Base-by-base conservation (phyloP, 257 asterid genomes). In the Eustoma russellianum region DNA sequence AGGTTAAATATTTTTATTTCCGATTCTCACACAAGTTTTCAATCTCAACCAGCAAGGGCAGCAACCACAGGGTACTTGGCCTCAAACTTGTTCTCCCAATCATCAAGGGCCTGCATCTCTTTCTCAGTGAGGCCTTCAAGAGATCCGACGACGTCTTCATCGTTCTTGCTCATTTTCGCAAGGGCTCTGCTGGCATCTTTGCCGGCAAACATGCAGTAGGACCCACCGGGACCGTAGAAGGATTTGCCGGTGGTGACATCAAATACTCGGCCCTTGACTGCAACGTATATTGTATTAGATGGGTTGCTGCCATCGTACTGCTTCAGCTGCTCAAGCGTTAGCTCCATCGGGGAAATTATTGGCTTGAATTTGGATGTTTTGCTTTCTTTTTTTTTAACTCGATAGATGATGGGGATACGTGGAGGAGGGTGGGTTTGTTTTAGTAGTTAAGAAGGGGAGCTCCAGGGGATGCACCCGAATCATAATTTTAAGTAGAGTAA, bases 141-240 rank as follows among this genome's bases (percentile, higher is more conserved):
- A 46, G 77, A 57, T 0, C 86, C 70, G 38, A 74, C 67, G 51
- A 83, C 80, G 66, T 91, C 98, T 30, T 69, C 79, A 5, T 80
- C 93, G 14, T 75, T 76, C 83, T 84, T 87, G 73, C 95, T 91
- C 98, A 87, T 91, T 85, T 91, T 87, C 53, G 94, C 96, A 34
- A 91, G 86, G 17, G 96, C 98, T 60, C 98, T 85, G 82, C 82
- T 87, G 57, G 96, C 95, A 47, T 91, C 98, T 76, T 91, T 91
- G 53, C 98, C 98, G 67, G 98, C 67, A 76, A 91, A 91, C 70
- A 91, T 57, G 74, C 56, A 50, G 87, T 91, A 87, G 35, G 73
- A 50, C 56, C 94, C 95, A 49, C 95, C 95, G 30, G 96, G 95
- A 33, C 95, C 96, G 72, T 91, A 91, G 76, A 91, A 91, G 61